A percentile compares a stretch with the other conserved stretches of the same genome.
Conservation (phyloP, 2,329 filamentous ascomycete species). For the Cercospora beticola region DNA sequence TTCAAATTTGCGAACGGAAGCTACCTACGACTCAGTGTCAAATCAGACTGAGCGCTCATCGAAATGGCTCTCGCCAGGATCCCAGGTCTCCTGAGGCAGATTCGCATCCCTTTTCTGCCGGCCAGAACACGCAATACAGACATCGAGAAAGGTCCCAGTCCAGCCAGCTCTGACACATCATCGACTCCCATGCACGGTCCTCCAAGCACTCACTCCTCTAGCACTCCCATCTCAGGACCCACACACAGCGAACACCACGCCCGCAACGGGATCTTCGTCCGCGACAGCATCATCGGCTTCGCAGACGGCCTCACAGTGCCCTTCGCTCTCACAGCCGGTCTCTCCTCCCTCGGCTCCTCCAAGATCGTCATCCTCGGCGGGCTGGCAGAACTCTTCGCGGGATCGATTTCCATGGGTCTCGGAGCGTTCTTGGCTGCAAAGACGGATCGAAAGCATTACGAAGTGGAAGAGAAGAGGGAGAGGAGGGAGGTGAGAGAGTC, state of each 20-base stretch:
- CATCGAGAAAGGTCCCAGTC: neutral
- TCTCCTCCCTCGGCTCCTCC: constrained; percentile 52
- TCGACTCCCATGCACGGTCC: neutral
- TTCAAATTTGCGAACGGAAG: neutral
- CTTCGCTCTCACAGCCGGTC: constrained; percentile 73
- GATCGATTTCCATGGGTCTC: constrained; percentile 75
- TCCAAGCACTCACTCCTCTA: neutral
- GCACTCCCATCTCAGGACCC: neutral
- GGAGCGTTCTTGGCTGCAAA: constrained; percentile 69
- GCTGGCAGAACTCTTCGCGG: constrained; percentile 71
- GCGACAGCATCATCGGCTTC: constrained; percentile 72
- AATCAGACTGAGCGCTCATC: neutral
- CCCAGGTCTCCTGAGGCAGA: neutral
- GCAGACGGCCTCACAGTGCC: constrained; percentile 78
- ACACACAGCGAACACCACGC: constrained; percentile 7
- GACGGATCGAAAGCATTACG: constrained; percentile 55
- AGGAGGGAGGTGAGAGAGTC: constrained; percentile 45
- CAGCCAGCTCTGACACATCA: neutral
- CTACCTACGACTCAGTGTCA: neutral
- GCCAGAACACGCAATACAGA: neutral
- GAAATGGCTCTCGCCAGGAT: neutral
- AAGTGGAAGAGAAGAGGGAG: constrained; percentile 52
- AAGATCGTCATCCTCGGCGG: constrained; percentile 57
- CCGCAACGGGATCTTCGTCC: constrained; percentile 49
- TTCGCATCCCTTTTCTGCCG: neutral